Conservation (phyloP, 2,329 filamentous ascomycete species). For the Pochonia chlamydosporia region DNA sequence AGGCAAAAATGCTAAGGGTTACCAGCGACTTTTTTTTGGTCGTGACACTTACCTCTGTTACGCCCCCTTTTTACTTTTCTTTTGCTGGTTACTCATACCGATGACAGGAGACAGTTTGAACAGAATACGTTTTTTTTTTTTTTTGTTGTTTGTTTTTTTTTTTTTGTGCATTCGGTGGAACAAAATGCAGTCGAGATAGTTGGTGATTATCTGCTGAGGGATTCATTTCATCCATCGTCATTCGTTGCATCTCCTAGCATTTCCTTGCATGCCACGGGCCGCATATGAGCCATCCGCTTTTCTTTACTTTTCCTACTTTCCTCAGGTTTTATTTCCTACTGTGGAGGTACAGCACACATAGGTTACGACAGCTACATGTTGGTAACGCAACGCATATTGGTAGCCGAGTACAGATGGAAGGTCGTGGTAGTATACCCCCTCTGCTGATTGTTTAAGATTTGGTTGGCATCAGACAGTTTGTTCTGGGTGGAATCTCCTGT, state of each 20-base stretch:
- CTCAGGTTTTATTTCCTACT: not conserved
- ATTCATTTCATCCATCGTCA: too few relatives aligned
- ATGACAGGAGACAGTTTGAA: too few relatives aligned
- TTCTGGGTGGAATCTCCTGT: not conserved
- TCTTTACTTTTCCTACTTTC: not conserved
- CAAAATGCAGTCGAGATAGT: too few relatives aligned
- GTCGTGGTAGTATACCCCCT: not conserved
- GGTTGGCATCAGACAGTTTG: not conserved
- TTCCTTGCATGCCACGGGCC: too few relatives aligned
- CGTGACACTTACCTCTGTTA: too few relatives aligned
- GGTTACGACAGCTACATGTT: not conserved
- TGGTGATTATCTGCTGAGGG: too few relatives aligned
- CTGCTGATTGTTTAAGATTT: not conserved
- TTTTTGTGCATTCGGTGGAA: too few relatives aligned
- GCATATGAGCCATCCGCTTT: too few relatives aligned
- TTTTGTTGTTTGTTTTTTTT: too few relatives aligned
- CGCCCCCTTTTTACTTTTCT: not conserved
- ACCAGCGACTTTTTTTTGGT: not conserved
- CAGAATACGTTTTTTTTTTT: too few relatives aligned
- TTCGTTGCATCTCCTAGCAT: not conserved
- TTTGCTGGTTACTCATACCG: too few relatives aligned
- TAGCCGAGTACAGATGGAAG: not conserved
- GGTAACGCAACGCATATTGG: not conserved
- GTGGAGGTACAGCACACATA: conserved; percentile 2
- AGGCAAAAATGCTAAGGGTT: not conserved